A percentile compares a stretch with the other conserved stretches of the same genome.
These are phyloP conservation scores for Rhizopogon vinicolor DNA, from an alignment of 768 basidiomycete genomes.

Conservation along the genomic window DNA sequence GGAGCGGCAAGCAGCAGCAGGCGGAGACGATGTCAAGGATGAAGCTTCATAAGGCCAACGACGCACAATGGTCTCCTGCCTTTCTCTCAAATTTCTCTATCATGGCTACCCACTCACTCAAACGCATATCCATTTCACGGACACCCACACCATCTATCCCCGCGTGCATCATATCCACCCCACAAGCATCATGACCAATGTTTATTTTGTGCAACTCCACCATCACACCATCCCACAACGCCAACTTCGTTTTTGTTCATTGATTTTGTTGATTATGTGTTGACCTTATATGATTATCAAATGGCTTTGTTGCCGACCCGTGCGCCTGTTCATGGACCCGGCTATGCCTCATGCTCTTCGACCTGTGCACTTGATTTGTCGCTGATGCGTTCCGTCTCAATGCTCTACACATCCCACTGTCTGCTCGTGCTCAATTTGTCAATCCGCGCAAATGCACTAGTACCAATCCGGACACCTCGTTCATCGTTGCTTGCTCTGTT, in stretches of 20 bases:
- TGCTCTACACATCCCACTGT: neutral
- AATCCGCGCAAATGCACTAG: neutral
- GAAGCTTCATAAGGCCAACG: neutral
- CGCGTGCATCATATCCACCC: constrained; percentile 4
- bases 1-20: constrained; percentile 15
- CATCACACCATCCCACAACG: neutral
- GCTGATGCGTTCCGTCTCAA: neutral
- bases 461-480: neutral
- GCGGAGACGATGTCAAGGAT: constrained; percentile 6
- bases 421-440: neutral
- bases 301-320: neutral
- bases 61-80: neutral
- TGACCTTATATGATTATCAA: constrained; percentile 10
- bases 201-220: constrained; percentile 4
- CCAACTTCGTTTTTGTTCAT: constrained; percentile 1
- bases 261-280: constrained; percentile 4
- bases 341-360: neutral
- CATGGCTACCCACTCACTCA: neutral
- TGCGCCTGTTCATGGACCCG: constrained; percentile 1
- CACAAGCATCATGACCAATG: constrained; percentile 6
- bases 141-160: constrained; percentile 5
- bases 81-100: neutral
- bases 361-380: constrained; percentile 1
- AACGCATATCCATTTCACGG: constrained; percentile 7
- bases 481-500: constrained; percentile 1